Percentiles rank a stretch among this genome's conserved stretches.
Conservation (phyloP, 2,329 filamentous ascomycete species). For the Stylonectria norvegica region DNA sequence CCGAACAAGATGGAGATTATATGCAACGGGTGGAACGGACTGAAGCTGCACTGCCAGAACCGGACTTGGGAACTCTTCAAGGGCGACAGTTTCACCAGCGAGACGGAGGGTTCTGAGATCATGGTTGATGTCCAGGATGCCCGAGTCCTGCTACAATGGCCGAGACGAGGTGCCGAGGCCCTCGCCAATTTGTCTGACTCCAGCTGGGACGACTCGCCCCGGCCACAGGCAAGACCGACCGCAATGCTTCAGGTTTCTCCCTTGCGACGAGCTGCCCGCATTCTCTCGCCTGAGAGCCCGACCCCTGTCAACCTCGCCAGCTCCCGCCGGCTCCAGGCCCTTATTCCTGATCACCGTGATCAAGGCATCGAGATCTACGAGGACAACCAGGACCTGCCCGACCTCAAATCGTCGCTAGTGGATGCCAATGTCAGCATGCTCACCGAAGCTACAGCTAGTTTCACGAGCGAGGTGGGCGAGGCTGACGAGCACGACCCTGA, state of each 20-base stretch:
- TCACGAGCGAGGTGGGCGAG: slow-evolving; percentile 53
- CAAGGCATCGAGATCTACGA: slow-evolving; percentile 68
- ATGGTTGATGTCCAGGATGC: slow-evolving; percentile 95
- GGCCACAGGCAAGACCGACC: slow-evolving; percentile 29
- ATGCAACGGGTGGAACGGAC: slow-evolving; percentile 93
- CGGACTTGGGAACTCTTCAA: slow-evolving; percentile 82
- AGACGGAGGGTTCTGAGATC: slow-evolving; percentile 83
- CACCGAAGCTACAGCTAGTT: slow-evolving; percentile 50
- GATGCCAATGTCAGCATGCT: slow-evolving; percentile 44
- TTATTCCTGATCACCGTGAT: slow-evolving; percentile 39
- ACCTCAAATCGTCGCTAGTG: slow-evolving; percentile 23
- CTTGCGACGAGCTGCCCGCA: slow-evolving; percentile 52
- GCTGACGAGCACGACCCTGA: slow-evolving; percentile 75
- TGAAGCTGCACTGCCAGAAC: slow-evolving; percentile 88
- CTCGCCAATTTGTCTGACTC: slow-evolving; percentile 59
- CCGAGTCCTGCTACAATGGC: slow-evolving; percentile 87
- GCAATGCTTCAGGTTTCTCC: slow-evolving; percentile 57
- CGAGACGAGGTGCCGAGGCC: slow-evolving; percentile 48
- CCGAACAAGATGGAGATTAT: slow-evolving; percentile 80
- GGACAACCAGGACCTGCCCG: slow-evolving; percentile 61
- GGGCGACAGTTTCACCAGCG: slow-evolving; percentile 84
- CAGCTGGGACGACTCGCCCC: slow-evolving; percentile 65
- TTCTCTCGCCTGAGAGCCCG: slow-evolving; percentile 73
- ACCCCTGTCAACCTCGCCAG: slow-evolving; percentile 45
- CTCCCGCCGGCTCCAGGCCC: slow-evolving; percentile 44